phyloP scores from a whole-genome alignment of 768 basidiomycete genomes.

The Amylocystis lapponica region DNA sequence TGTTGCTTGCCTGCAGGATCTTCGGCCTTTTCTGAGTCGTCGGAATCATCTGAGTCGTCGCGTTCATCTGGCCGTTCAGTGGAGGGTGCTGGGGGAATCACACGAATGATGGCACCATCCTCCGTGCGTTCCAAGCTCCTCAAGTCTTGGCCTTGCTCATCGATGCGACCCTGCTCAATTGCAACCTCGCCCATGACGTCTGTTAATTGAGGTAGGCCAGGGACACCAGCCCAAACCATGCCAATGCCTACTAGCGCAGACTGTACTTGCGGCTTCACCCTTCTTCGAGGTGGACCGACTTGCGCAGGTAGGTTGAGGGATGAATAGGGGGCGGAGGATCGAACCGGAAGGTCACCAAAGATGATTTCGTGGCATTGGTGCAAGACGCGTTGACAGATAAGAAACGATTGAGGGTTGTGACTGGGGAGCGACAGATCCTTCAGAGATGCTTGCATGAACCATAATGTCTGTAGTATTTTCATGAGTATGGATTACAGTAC shows the following conservation, averaged over 20 bases:
- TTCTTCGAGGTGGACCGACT: conserved; percentile 47
- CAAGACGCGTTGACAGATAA: conserved; percentile 86
- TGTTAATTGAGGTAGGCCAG: conserved; percentile 71
- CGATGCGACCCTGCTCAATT: conserved; percentile 81
- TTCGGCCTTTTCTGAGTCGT: conserved; percentile 23
- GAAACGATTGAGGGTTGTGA: conserved; percentile 71
- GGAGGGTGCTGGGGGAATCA: conserved; percentile 13
- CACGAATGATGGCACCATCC: conserved; percentile 31
- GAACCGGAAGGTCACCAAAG: conserved; percentile 77
- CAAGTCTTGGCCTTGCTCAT: conserved; percentile 48
- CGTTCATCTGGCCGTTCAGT: conserved; percentile 25
- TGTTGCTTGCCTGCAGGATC: background rate
- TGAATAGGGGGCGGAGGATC: conserved; percentile 62
- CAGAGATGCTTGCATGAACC: conserved; percentile 97
- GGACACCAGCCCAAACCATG: conserved; percentile 67
- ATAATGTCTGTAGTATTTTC: conserved; percentile 62
- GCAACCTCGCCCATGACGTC: conserved; percentile 78
- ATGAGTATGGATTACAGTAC: conserved; percentile 6
- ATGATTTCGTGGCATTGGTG: conserved; percentile 95
- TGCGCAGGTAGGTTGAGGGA: conserved; percentile 44
- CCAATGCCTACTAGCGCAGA: conserved; percentile 85
- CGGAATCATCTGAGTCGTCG: conserved; percentile 40
- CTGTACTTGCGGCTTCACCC: conserved; percentile 66
- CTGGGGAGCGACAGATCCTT: conserved; percentile 62
- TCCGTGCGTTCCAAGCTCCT: conserved; percentile 44